These are phyloP conservation scores for Torrubiellomyces zombiae DNA, from an alignment of 2,329 filamentous ascomycete genomes.

Conservation along the genomic window DNA sequence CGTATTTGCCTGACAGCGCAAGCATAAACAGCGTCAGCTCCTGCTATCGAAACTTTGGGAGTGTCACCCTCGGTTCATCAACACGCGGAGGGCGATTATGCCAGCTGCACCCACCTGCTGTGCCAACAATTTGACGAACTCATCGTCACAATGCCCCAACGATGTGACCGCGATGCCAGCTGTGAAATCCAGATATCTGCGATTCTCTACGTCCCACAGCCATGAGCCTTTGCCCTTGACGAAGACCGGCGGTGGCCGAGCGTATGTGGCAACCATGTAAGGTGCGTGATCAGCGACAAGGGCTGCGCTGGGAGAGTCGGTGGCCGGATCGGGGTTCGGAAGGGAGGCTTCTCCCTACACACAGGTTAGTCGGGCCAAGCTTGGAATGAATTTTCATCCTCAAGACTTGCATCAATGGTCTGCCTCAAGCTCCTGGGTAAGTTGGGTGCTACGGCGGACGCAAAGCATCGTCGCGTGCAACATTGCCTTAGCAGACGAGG, in stretches of 20 bases:
- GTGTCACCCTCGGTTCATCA: too few relatives aligned
- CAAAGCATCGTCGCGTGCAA: slow-evolving; percentile 2
- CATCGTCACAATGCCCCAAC: slow-evolving; percentile 76
- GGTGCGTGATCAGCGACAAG: slow-evolving; percentile 61
- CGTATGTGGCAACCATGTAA: slow-evolving; percentile 93
- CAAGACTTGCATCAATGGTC: slow-evolving; percentile 18
- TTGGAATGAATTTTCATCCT: too few relatives aligned
- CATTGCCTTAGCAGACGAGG: too few relatives aligned
- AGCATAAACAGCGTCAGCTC: not conserved
- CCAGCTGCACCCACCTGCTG: slow-evolving; percentile 43
- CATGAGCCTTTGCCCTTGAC: slow-evolving; percentile 74
- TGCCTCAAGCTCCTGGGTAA: slow-evolving; percentile 16
- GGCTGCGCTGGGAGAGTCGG: slow-evolving; percentile 57
- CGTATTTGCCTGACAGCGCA: slow-evolving; percentile 37
- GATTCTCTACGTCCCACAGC: slow-evolving; percentile 78
- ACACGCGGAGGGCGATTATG: not conserved
- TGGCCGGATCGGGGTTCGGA: slow-evolving; percentile 54
- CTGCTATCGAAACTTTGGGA: too few relatives aligned
- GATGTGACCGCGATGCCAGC: slow-evolving; percentile 91
- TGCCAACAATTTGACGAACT: slow-evolving; percentile 56
- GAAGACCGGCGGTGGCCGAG: slow-evolving; percentile 79
- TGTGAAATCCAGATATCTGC: slow-evolving; percentile 85
- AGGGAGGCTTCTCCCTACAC: slow-evolving; percentile 16
- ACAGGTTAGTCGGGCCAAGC: not conserved
- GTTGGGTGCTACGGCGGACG: slow-evolving; percentile 17